Evolutionary conservation across 441 rosid species (phyloP).

Genomic region (Brassica hybrid): DNA sequence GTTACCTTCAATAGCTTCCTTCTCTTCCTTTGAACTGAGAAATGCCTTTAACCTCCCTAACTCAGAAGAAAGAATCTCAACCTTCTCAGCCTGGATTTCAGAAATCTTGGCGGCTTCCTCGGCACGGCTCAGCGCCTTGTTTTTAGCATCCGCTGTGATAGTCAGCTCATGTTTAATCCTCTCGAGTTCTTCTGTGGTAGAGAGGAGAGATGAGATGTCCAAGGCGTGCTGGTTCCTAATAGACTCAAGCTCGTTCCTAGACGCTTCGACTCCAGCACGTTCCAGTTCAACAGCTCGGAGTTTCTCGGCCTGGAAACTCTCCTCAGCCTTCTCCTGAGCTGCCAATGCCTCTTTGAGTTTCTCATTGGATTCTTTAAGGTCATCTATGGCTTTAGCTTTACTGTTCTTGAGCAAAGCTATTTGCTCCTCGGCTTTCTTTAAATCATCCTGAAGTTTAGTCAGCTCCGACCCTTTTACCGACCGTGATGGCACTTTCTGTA

Average conservation of each 20-base stretch:
- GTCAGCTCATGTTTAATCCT: slow-evolving; percentile 71
- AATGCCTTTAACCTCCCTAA: slow-evolving; percentile 62
- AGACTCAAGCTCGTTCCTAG: slow-evolving; percentile 73
- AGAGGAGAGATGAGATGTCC: slow-evolving; percentile 77
- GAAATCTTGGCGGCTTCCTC: slow-evolving; percentile 90
- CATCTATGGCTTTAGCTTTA: slow-evolving; percentile 66
- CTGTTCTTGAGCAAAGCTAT: slow-evolving; percentile 71
- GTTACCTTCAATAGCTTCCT: slow-evolving; percentile 56
- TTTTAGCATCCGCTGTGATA: slow-evolving; percentile 78
- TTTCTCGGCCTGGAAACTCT: slow-evolving; percentile 76
- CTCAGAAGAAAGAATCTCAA: slow-evolving; percentile 74
- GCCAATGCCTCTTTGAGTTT: slow-evolving; percentile 82
- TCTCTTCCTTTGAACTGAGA: slow-evolving; percentile 69
- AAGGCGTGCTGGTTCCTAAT: slow-evolving; percentile 79
- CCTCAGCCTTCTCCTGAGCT: slow-evolving; percentile 87
- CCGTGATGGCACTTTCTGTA: slow-evolving; percentile 65
- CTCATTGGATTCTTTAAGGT: slow-evolving; percentile 64
- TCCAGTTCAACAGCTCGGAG: slow-evolving; percentile 73
- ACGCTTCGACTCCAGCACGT: slow-evolving; percentile 46
- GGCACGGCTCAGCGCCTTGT: slow-evolving; percentile 78
- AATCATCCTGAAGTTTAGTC: slow-evolving; percentile 70
- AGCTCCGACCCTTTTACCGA: slow-evolving; percentile 65
- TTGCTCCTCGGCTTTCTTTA: slow-evolving; percentile 82
- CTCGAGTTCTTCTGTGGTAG: slow-evolving; percentile 76
- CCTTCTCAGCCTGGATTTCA: slow-evolving; percentile 81